Evolutionary conservation across 352 stramenopile species (phyloP), one percentile per base, ranked within the genome.

Genomic region (Phytophthora europaea): DNA sequence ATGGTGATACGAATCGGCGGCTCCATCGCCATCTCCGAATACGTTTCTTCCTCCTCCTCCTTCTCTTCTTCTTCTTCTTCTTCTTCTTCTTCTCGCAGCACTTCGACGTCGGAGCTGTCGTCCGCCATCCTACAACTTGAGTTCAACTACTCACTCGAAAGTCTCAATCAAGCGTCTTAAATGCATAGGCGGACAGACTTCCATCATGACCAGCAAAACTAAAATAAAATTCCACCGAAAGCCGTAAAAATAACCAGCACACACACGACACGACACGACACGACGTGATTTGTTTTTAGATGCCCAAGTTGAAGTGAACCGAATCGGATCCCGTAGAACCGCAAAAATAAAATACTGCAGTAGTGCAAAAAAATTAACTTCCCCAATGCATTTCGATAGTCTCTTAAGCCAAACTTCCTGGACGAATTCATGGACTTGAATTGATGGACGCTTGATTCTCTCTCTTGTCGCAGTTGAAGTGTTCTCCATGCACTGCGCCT

Each of bases 1-100:
- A 76, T 70, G 9, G 28, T 66, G 54, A 76, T 76, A 47, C 51
- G 70, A 20, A 79, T 67, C 20, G 67, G 53, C 0, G 36, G 20
- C 5, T 73, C 51, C 31, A 66, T 59, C 20, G 36, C 13, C 31
- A 34, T 50, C 23, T 72, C 57, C 22, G 56, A 63, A 28, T 69
- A 61, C 52, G 36, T 23, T 15, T 54, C 8, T 31, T 18, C 57
- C 26, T 61, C 57, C 26, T 64, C 34, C 6, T 61, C 34, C 28
- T 62, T 6, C 28, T 31, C 47, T 26, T 61, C 57, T 23, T 64
- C 26, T 3, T 61, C 34, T 18, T 62, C 61, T 13, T 61, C 53
- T 3, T 4, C 65, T 23, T 77, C 67, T 18, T 65, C 50, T 16
- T 56, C 54, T 58, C n/a, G 45, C 18, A 6, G 15, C 15, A 61